Evolutionary conservation across 2,329 filamentous ascomycete genomes (phyloP).

Genomic region (Piedraia hortae): DNA sequence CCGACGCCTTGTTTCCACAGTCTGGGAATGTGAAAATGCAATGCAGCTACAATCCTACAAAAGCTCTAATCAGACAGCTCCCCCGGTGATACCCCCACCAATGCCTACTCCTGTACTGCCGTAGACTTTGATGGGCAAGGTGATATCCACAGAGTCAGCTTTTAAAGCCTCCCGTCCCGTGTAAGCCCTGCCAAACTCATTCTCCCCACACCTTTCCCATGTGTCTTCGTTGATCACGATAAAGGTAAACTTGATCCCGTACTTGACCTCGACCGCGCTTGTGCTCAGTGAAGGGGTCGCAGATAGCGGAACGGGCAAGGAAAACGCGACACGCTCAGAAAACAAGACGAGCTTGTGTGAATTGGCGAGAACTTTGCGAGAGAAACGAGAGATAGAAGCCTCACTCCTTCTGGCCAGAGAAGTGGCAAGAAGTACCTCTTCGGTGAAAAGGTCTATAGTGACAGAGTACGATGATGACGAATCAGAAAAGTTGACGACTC

Average conservation of each 20-base stretch:
- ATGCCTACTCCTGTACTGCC: too few species aligned
- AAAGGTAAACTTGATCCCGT: constrained; percentile 79
- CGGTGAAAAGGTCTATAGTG: constrained; percentile 59
- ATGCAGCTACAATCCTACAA: too few species aligned
- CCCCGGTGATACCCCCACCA: too few species aligned
- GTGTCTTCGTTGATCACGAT: too few species aligned
- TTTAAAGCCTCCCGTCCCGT: too few species aligned
- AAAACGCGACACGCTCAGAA: constrained; percentile 51
- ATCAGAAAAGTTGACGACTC: constrained; percentile 53
- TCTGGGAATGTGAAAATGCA: too few species aligned
- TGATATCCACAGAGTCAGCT: too few species aligned
- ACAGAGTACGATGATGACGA: constrained; percentile 33
- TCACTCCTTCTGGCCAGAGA: constrained; percentile 60
- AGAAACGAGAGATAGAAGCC: constrained; percentile 64
- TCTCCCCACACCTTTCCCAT: too few species aligned
- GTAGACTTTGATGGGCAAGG: too few species aligned
- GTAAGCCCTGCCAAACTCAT: too few species aligned
- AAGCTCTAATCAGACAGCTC: too few species aligned
- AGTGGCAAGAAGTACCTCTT: constrained; percentile 56
- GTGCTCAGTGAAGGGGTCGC: constrained; percentile 85
- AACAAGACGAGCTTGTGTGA: constrained; percentile 64
- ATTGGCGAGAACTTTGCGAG: constrained; percentile 51
- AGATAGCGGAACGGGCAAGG: constrained; percentile 51
- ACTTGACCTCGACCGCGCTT: constrained; percentile 60
- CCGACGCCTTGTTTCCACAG: too few species aligned